These are phyloP conservation scores for Ottelia alismoides DNA, from an alignment of 106 monocot species.

Conservation along the genomic window DNA sequence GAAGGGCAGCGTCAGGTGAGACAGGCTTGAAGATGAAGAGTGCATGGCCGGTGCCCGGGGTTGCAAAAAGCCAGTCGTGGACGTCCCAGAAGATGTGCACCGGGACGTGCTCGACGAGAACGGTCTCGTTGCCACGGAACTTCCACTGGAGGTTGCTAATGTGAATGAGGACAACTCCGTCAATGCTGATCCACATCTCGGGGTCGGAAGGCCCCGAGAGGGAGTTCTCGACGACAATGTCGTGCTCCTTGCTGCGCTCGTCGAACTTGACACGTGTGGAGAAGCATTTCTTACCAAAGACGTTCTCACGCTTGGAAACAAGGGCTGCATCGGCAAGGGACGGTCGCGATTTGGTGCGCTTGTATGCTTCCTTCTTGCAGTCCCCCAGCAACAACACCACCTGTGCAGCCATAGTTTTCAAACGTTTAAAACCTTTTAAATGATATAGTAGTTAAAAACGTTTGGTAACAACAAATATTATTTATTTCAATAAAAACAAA, in stretches of 20 bases:
- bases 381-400: constrained; percentile 71
- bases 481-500: too few species aligned
- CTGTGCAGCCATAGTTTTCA: too few species aligned
- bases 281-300: constrained; percentile 53
- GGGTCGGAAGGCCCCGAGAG: constrained; percentile 28
- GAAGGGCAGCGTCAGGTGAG: constrained; percentile 1
- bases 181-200: constrained; percentile 86
- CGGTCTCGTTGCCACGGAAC: constrained; percentile 71
- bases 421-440: too few species aligned
- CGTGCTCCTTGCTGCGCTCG: constrained; percentile 43
- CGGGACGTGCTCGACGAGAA: constrained; percentile 45
- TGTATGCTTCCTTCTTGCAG: constrained; percentile 77
- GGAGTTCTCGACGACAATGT: constrained; percentile 62
- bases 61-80: constrained; percentile 66
- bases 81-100: constrained; percentile 93
- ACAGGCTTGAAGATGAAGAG: constrained; percentile 69
- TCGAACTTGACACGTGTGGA: constrained; percentile 38
- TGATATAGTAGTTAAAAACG: too few species aligned
- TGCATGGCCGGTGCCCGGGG: constrained; percentile 24
- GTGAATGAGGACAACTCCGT: constrained; percentile 45
- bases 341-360: constrained; percentile 57
- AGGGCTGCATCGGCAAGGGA: constrained; percentile 44
- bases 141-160: constrained; percentile 84
- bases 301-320: constrained; percentile 52
- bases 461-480: too few species aligned